Base-by-base conservation (phyloP, 257 asterid genomes). In the Solanum tarijense region DNA sequence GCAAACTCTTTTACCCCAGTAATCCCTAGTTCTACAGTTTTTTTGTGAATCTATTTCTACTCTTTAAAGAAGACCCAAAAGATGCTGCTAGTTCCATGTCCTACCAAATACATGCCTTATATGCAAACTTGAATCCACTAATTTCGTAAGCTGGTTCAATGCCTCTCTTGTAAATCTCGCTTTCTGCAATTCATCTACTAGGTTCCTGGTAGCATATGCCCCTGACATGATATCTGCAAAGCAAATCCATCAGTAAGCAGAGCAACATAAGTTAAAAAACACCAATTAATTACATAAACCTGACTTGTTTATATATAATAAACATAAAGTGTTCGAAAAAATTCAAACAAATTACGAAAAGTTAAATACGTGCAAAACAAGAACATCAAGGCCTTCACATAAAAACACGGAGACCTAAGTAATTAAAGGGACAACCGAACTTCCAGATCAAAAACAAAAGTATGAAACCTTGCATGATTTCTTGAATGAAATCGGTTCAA, bases 161-260 rank as follows among this genome's bases (percentile, higher is more conserved):
- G 94, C 94, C 90, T 94, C 96, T 89, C 96, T 94, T 73, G 93
- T 84, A 84, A 79, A 91, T 86, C 90, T 90, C 10, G 88, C 91
- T 81, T 92, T 91, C 87, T 91, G 95, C 31, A 88, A 86, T 88
- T 94, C 98, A 6, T 92, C 93, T 76, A 93, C 93, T 9, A 87
- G 89, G 78, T 85, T 90, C 87, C 86, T 93, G 66, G 38, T 69
- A 62, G 68, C 86, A 88, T 89, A 87, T 39, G 83, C 83, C 89
- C 91, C 92, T 35, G 94, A 89, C 29, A 73, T 90, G 43, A 95
- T 90, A 36, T 91, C 99, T 97, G 94, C 75, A 27, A 83, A 81
- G 36, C 87, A 85, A 58, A 82, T 68, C 66, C 52, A 75, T 58
- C 65, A 60, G 13, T 16, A 72, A 79, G n/a, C 25, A 79, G 66